Evolutionary conservation across 2,329 filamentous ascomycete genomes (phyloP).

Genomic region (Sporothrix protearum): DNA sequence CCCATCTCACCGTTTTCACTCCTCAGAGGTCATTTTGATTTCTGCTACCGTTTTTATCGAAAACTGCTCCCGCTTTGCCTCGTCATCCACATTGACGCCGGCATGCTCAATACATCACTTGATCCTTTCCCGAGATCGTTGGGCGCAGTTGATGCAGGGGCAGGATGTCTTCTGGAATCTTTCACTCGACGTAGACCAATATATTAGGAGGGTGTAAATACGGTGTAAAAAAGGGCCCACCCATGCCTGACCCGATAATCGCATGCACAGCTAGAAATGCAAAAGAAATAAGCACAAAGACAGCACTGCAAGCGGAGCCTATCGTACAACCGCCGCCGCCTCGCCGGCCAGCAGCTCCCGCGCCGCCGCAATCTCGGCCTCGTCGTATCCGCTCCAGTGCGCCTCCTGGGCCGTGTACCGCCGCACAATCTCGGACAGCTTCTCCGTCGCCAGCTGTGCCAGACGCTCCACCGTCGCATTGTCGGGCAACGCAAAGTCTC

Average conservation of each 20-base stretch:
- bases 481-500: slow-evolving; percentile 52
- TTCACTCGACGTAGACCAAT: background rate
- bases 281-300: slow-evolving; percentile 1
- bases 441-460: slow-evolving; percentile 68
- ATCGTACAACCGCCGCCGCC: slow-evolving; percentile 44
- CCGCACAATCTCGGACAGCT: slow-evolving; percentile 72
- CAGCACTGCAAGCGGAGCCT: slow-evolving; percentile 27
- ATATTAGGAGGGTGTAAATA: background rate
- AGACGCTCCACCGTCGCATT: slow-evolving; percentile 61
- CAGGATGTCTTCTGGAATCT: background rate
- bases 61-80: background rate
- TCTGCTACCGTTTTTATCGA: background rate
- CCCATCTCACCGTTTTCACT: background rate
- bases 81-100: slow-evolving; percentile 27
- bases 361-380: slow-evolving; percentile 68
- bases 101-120: slow-evolving; percentile 33
- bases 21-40: slow-evolving; percentile 5
- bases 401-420: slow-evolving; percentile 57
- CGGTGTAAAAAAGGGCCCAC: background rate
- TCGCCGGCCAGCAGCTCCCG: slow-evolving; percentile 61
- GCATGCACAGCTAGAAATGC: background rate
- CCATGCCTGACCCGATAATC: background rate
- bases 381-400: slow-evolving; percentile 69
- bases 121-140: slow-evolving; percentile 22
- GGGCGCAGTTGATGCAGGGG: background rate